These are phyloP conservation scores for Potentilla sterilis DNA, from an alignment of 306 rosid genomes.

Conservation along the genomic window DNA sequence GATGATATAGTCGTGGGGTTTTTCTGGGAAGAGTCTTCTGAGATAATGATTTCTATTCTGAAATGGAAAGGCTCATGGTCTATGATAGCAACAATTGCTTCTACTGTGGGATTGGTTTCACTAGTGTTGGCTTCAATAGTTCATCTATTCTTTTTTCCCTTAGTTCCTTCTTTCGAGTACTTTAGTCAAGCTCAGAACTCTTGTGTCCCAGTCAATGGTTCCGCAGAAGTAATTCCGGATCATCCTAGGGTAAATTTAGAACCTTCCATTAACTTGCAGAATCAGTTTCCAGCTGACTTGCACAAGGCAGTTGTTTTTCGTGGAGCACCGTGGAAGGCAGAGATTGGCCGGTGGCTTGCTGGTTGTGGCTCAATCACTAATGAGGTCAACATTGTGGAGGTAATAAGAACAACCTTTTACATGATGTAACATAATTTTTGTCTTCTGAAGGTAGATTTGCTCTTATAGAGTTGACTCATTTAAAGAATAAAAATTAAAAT, in stretches of 20 bases:
- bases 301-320: constrained; percentile 63
- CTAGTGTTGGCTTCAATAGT: constrained; percentile 58
- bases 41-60: constrained; percentile 57
- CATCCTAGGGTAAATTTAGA: constrained; percentile 27
- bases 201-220: constrained; percentile 43
- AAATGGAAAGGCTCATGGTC: constrained; percentile 75
- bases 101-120: constrained; percentile 60
- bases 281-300: constrained; percentile 57
- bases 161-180: constrained; percentile 65
- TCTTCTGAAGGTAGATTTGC: not conserved
- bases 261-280: constrained; percentile 41
- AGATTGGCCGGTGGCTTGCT: constrained; percentile 85
- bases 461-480: not conserved
- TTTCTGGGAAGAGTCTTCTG: constrained; percentile 32
- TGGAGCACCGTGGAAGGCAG: constrained; percentile 91
- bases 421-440: not conserved
- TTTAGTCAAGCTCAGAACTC: constrained; percentile 54
- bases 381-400: constrained; percentile 78
- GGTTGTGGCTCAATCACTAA: constrained; percentile 59
- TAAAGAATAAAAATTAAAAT: not conserved
- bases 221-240: constrained; percentile 33
- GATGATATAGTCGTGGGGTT: constrained; percentile 4
- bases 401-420: constrained; percentile 22
- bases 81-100: constrained; percentile 56
- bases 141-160: constrained; percentile 78